These are phyloP conservation scores for Candida morakotiae DNA, from an alignment of 805 yeast genomes.

Conservation along the genomic window DNA sequence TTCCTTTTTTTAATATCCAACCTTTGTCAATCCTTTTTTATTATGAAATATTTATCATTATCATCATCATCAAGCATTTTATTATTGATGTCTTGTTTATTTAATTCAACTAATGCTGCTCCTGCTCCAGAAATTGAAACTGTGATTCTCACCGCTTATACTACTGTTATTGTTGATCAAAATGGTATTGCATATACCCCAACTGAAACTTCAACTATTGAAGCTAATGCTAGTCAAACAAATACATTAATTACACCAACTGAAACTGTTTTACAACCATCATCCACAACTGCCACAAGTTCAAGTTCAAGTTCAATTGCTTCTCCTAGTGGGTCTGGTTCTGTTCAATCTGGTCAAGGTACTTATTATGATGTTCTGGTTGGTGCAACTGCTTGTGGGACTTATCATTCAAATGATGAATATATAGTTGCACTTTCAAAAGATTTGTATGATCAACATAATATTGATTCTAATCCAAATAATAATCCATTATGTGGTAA, in stretches of 20 bases:
- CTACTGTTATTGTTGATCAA: constrained; percentile 16
- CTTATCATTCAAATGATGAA: constrained; percentile 41
- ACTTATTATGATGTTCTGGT: constrained; percentile 44
- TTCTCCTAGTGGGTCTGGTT: constrained; percentile 13
- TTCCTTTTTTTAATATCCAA: not conserved
- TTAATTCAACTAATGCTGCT: constrained; percentile 15
- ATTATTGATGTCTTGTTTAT: no score
- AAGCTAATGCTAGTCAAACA: constrained; percentile 7
- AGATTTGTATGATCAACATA: constrained; percentile 32
- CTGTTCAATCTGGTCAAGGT: constrained; percentile 37
- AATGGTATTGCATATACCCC: constrained; percentile 10
- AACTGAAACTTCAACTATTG: constrained; percentile 6
- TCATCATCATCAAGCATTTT: no score
- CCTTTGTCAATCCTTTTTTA: constrained; percentile 7
- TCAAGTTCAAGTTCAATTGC: constrained; percentile 13
- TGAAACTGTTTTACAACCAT: not conserved
- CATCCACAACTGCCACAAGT: constrained; percentile 12
- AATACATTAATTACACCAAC: not conserved
- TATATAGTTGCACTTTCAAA: constrained; percentile 50
- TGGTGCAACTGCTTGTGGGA: constrained; percentile 52
- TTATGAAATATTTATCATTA: not conserved
- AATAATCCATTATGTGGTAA: constrained; percentile 51
- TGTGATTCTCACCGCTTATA: constrained; percentile 20
- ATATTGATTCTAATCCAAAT: constrained; percentile 35
- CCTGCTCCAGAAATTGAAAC: constrained; percentile 23